Evolutionary conservation across 257 asterid species (phyloP).

Genomic region (Galeopsis tetrahit): DNA sequence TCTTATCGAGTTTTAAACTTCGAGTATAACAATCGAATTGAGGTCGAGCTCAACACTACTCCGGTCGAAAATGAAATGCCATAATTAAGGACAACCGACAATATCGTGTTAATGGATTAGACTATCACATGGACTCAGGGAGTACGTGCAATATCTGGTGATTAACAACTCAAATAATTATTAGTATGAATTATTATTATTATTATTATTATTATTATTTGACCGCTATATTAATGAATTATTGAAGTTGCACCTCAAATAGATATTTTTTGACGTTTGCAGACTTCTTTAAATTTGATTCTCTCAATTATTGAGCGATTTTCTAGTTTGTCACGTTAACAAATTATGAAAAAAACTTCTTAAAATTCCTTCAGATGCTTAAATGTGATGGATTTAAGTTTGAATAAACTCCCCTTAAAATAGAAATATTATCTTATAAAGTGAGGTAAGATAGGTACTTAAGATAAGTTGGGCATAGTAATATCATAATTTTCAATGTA

Average conservation of each 20-base stretch:
- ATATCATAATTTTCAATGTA: too few relatives aligned
- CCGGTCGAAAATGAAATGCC: too few relatives aligned
- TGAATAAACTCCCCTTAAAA: not conserved
- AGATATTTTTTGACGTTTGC: not conserved
- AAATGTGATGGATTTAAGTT: not conserved
- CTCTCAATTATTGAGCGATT: not conserved
- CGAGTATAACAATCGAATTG: too few relatives aligned
- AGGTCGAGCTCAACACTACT: too few relatives aligned
- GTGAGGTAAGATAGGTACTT: too few relatives aligned
- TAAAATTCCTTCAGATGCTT: not conserved
- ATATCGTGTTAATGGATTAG: too few relatives aligned
- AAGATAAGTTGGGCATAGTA: not conserved
- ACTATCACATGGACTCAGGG: too few relatives aligned
- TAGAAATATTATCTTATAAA: not conserved
- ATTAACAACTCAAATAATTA: too few relatives aligned
- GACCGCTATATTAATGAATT: not conserved
- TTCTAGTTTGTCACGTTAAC: not conserved
- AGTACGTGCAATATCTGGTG: too few relatives aligned
- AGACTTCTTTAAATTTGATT: not conserved
- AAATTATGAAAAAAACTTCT: not conserved
- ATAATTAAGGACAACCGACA: too few relatives aligned
- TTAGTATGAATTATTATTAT: not conserved
- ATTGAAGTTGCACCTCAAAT: not conserved
- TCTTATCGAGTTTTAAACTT: too few relatives aligned
- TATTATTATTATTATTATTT: not conserved